phyloP scores from a whole-genome alignment of 306 rosid species.

The Abrus pulchellus region DNA sequence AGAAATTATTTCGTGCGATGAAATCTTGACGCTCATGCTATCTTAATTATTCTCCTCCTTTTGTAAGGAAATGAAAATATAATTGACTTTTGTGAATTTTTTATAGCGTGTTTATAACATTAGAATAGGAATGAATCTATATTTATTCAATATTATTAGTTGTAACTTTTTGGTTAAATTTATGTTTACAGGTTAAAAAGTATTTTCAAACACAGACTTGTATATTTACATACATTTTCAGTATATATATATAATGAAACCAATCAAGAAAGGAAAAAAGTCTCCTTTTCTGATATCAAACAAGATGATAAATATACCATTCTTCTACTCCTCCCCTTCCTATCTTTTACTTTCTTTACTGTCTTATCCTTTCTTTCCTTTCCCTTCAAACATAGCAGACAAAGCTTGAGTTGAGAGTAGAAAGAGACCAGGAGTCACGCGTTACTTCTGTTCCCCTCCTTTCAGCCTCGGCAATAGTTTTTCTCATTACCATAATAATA shows the following conservation, averaged over 20 bases:
- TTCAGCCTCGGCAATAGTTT: neutral
- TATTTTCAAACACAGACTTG: too few species aligned
- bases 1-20: neutral
- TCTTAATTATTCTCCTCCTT: neutral
- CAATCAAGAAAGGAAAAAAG: neutral
- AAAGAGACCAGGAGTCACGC: neutral
- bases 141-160: too few species aligned
- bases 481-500: conserved; percentile 33
- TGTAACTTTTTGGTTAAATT: too few species aligned
- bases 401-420: neutral
- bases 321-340: neutral
- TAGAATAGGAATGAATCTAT: too few species aligned
- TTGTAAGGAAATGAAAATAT: neutral
- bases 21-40: neutral
- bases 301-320: neutral
- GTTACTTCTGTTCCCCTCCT: conserved; percentile 6
- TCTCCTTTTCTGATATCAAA: neutral
- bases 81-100: neutral
- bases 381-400: neutral
- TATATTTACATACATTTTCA: neutral
- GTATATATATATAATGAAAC: neutral
- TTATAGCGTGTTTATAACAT: neutral
- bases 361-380: neutral
- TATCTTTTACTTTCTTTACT: neutral
- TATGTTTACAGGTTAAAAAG: too few species aligned